Percentiles rank a stretch among this genome's conserved stretches.
These are phyloP conservation scores for Epichloe coenophiala DNA, from an alignment of 2,329 filamentous ascomycete species.

Conservation along the genomic window DNA sequence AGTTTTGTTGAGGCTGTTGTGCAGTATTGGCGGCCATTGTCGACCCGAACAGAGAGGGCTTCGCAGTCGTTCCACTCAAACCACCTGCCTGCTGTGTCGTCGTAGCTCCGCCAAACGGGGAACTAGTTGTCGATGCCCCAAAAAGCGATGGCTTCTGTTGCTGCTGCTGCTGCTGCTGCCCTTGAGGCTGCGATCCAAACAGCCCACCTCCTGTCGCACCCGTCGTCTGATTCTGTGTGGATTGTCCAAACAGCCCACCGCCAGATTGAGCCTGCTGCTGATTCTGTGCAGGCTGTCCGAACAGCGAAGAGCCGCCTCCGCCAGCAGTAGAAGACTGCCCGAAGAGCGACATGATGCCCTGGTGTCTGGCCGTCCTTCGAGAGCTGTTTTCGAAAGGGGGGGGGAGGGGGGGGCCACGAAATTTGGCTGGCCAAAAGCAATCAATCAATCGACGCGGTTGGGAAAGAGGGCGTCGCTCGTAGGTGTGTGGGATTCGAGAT, in stretches of 20 bases:
- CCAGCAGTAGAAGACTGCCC: conserved; percentile 15
- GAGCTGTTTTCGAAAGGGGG: background rate
- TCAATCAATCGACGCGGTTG: background rate
- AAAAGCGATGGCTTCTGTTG: conserved; percentile 18
- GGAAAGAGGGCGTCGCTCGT: background rate
- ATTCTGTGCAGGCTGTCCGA: conserved; percentile 14
- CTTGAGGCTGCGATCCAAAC: conserved; percentile 10
- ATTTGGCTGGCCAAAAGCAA: background rate
- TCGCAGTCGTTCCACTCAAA: conserved; percentile 10
- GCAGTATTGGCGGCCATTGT: conserved; percentile 9
- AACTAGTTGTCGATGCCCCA: conserved; percentile 13
- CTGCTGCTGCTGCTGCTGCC: conserved; percentile 10
- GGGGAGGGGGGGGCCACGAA: too few relatives aligned
- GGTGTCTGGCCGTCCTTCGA: background rate
- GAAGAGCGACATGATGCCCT: conserved; percentile 21
- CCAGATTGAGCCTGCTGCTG: conserved; percentile 6
- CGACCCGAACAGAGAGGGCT: conserved; percentile 24
- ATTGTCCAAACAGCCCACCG: conserved; percentile 7
- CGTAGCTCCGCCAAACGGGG: conserved; percentile 6
- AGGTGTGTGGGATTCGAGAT: background rate
- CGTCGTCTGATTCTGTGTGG: conserved; percentile 1
- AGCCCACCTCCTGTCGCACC: conserved; percentile 9
- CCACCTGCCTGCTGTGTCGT: background rate
- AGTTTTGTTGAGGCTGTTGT: conserved; percentile 17
- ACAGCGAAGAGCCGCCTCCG: conserved; percentile 10